Evolutionary conservation across 805 yeast genomes (phyloP).

Genomic region (Candida broadrunensis): DNA sequence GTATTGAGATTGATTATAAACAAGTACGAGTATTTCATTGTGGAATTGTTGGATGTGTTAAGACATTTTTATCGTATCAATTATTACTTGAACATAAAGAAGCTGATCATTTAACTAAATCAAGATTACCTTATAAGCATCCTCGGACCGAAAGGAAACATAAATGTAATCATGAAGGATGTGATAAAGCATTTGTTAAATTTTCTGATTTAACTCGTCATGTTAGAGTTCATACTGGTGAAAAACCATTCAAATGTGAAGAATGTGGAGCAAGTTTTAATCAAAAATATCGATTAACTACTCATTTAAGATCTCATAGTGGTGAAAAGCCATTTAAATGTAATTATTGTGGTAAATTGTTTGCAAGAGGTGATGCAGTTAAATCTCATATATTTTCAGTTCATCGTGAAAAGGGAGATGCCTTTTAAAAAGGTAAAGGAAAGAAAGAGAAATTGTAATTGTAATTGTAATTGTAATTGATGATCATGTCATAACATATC

Average conservation of each 20-base stretch:
- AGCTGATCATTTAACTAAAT: constrained; percentile 2
- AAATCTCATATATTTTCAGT: constrained; percentile 18
- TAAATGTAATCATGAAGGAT: constrained; percentile 11
- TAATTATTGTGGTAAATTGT: constrained; percentile 16
- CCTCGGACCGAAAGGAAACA: constrained; percentile 5
- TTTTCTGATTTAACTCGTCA: constrained; percentile 14
- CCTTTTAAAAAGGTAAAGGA: background rate
- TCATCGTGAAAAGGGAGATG: constrained; percentile 13
- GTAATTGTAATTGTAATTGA: too few relatives aligned
- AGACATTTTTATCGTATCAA: constrained; percentile 7
- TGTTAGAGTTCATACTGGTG: constrained; percentile 13
- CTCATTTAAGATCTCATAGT: constrained; percentile 20
- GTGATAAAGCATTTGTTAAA: constrained; percentile 14
- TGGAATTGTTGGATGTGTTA: constrained; percentile 6
- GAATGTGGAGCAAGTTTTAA: constrained; percentile 14
- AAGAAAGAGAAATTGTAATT: too few relatives aligned
- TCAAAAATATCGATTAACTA: constrained; percentile 19
- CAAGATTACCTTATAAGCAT: constrained; percentile 1
- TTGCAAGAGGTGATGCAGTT: constrained; percentile 23
- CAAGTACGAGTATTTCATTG: constrained; percentile 12
- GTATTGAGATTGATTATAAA: constrained; percentile 2
- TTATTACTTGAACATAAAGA: constrained; percentile 6
- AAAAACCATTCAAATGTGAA: constrained; percentile 14
- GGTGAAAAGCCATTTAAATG: constrained; percentile 22
- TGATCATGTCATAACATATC: too few relatives aligned